Percentiles rank a stretch among this genome's conserved stretches.
Evolutionary conservation across 1,284 basidiomycete species (phyloP).

Genomic region (Meira miltonrushii): DNA sequence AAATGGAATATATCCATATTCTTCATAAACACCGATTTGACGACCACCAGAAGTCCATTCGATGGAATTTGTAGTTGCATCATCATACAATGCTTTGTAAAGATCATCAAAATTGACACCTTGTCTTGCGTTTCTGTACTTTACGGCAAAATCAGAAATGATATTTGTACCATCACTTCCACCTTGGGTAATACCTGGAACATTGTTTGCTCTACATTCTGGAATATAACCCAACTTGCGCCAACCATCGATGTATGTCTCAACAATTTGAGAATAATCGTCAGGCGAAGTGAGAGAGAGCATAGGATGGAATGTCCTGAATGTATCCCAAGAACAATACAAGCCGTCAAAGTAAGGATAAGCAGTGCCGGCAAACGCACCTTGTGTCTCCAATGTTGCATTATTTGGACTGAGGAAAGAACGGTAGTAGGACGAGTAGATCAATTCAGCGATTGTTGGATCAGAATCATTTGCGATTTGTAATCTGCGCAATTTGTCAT

Average conservation of each 20-base stretch:
- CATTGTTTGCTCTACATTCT: slow-evolving; percentile 42
- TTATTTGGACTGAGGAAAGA: slow-evolving; percentile 45
- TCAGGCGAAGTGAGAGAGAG: slow-evolving; percentile 31
- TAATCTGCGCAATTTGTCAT: slow-evolving; percentile 36
- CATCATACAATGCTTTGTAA: slow-evolving; percentile 33
- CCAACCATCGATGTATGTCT: slow-evolving; percentile 43
- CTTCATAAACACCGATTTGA: slow-evolving; percentile 20
- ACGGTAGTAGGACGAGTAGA: slow-evolving; percentile 44
- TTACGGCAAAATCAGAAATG: slow-evolving; percentile 38
- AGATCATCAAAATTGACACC: slow-evolving; percentile 34
- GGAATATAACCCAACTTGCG: slow-evolving; percentile 37
- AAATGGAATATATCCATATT: slow-evolving; percentile 39
- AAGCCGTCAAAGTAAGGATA: slow-evolving; percentile 36
- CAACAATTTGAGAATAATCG: slow-evolving; percentile 39
- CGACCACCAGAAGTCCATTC: slow-evolving; percentile 37
- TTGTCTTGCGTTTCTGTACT: slow-evolving; percentile 24
- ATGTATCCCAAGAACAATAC: slow-evolving; percentile 21
- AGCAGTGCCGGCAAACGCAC: slow-evolving; percentile 16
- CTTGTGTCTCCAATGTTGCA: slow-evolving; percentile 24
- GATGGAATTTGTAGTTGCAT: slow-evolving; percentile 53
- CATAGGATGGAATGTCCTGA: slow-evolving; percentile 37
- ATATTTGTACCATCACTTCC: slow-evolving; percentile 33
- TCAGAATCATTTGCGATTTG: slow-evolving; percentile 29
- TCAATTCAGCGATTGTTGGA: slow-evolving; percentile 27
- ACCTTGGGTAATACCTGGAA: slow-evolving; percentile 24